Evolutionary conservation across 75 land plant species (phyloP), one percentile per base, ranked within the genome.

Genomic region (Cryptomeria japonica): DNA sequence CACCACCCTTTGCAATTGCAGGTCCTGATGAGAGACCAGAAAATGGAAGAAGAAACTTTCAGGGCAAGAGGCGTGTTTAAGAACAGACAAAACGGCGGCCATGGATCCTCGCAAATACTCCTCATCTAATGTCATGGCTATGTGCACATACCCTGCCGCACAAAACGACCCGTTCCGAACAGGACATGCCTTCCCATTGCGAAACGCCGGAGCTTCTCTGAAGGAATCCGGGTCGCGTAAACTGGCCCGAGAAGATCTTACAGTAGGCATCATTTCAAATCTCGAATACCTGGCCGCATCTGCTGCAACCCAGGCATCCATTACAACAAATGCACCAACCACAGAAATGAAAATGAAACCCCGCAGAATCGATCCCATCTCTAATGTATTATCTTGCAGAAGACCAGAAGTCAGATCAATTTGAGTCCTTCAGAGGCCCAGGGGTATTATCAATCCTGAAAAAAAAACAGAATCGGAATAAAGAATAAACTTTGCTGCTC

Each of bases 41-140:
- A 97, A 97, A 83, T 97, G 98, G 89, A 97, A 95, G 91, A 97
- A 91, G 53, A 97, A 84, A 89, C 77, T 94, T 91, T 97, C 95
- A 36, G 98, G 98, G 80, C 98, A 97, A 34, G 70, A 77, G 22
- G 97, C 90, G 83, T 94, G 94, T 90, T 94, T 93, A 56, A 96
- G 89, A 68, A 96, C 89, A 14, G 96, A 96, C 86, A 95, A 88
- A 32, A 96, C 95, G 14, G 96, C 96, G 9, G 98, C 98, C 91
- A 95, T 92, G 86, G 98, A 96, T 44, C 98, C 98, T 19, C 98
- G 92, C 25, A 96, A 94, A 87, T 96, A 96, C 80, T 91, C 92
- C 28, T 70, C 90, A 85, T 96, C 96, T 28, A 96, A 58, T 19
- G 93, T 92, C 93, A 92, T 92, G 37, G 93, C 92, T 14, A 92